These are phyloP conservation scores for Linnemannia hyalina DNA, from an alignment of 192 early-diverging fungal genomes.

Conservation along the genomic window DNA sequence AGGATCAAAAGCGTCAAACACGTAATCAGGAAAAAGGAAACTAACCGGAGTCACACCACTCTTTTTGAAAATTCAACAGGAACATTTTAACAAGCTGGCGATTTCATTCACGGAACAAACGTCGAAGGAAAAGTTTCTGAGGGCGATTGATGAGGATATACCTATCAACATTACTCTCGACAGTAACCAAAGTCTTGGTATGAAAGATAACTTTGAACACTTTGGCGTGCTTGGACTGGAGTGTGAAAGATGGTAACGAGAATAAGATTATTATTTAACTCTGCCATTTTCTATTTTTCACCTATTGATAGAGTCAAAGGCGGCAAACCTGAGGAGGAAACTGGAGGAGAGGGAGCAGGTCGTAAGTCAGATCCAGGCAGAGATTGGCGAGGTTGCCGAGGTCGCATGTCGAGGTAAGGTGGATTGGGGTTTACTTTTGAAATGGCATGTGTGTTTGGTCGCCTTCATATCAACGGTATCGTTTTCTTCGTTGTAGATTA, in stretches of 20 bases:
- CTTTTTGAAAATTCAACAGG: constrained; percentile 6
- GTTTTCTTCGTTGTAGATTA: constrained; percentile 19
- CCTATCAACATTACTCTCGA: constrained; percentile 36
- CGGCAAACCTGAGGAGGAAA: constrained; percentile 2
- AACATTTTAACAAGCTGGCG: constrained; percentile 38
- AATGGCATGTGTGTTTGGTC: not conserved
- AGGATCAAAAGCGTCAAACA: too few relatives aligned
- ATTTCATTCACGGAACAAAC: constrained; percentile 42
- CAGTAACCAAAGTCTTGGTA: constrained; percentile 34
- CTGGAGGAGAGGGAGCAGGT: constrained; percentile 23
- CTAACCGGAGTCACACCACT: not conserved
- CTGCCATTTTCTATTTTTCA: not conserved
- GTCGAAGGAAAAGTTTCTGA: constrained; percentile 44
- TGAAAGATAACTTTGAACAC: not conserved
- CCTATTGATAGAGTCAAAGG: constrained; percentile 4
- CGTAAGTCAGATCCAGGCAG: constrained; percentile 14
- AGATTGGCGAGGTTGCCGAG: constrained; percentile 28
- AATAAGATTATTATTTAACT: not conserved
- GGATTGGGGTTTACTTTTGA: not conserved
- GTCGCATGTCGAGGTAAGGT: constrained; percentile 28
- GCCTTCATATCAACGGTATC: not conserved
- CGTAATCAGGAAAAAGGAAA: not conserved
- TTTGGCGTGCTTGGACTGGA: too few relatives aligned
- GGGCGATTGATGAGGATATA: constrained; percentile 23
- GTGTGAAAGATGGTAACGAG: not conserved